These are phyloP conservation scores for Sporisorium iseilematis-ciliati DNA, from an alignment of 1,284 basidiomycete genomes.

Conservation along the genomic window DNA sequence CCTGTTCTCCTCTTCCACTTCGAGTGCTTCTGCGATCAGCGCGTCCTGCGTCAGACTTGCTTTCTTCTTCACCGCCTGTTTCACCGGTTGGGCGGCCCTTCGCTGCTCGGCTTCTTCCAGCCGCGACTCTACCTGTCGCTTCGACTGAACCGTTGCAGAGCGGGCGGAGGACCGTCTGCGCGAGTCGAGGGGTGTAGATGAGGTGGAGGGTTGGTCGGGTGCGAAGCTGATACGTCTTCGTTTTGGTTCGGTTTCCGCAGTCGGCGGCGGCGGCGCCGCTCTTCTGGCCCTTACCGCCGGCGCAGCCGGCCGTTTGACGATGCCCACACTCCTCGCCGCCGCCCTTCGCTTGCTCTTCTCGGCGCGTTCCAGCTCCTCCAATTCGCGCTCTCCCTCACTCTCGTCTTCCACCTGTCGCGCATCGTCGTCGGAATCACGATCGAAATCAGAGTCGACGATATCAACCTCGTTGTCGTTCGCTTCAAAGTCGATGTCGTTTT, in stretches of 20 bases:
- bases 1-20: conserved; percentile 85
- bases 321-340: conserved; percentile 16
- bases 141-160: conserved; percentile 57
- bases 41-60: conserved; percentile 78
- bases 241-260: conserved; percentile 17
- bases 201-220: conserved; percentile 19
- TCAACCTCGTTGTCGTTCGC: conserved; percentile 59
- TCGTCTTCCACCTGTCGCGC: conserved; percentile 38
- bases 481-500: conserved; percentile 63
- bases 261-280: background rate
- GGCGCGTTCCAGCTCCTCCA: conserved; percentile 55
- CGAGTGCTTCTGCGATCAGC: conserved; percentile 82
- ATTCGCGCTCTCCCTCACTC: conserved; percentile 44
- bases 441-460: conserved; percentile 68
- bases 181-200: background rate
- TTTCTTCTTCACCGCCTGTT: conserved; percentile 39
- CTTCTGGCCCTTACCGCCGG: background rate
- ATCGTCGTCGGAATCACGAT: conserved; percentile 55
- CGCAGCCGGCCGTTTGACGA: conserved; percentile 16
- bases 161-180: conserved; percentile 36
- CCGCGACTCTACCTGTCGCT: conserved; percentile 58
- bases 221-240: conserved; percentile 44
- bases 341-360: conserved; percentile 45
- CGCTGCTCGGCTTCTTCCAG: conserved; percentile 76
- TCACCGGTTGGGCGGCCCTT: conserved; percentile 71